Conservation (phyloP, 192 early-diverging fungal species). For the Coemansia reversa region DNA sequence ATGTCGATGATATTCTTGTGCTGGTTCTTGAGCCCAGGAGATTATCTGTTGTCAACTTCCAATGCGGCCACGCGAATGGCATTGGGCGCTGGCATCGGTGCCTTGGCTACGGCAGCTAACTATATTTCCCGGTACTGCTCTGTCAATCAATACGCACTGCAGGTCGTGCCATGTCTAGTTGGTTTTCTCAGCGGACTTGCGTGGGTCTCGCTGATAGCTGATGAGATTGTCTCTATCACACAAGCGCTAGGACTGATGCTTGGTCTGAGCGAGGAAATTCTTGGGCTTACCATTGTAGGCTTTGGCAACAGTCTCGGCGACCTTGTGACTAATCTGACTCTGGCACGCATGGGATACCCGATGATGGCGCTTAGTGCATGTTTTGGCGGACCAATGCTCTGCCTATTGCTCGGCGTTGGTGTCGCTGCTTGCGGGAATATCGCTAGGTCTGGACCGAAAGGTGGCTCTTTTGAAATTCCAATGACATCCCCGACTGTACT, state of each 20-base stretch:
- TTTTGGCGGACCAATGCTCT: constrained; percentile 90
- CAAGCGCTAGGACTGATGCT: constrained; percentile 78
- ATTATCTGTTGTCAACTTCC: neutral
- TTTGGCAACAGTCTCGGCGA: constrained; percentile 86
- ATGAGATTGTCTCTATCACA: constrained; percentile 85
- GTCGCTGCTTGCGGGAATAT: constrained; percentile 68
- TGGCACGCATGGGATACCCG: constrained; percentile 88
- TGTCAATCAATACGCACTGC: constrained; percentile 17
- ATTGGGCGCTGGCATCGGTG: constrained; percentile 4
- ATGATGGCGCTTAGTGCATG: constrained; percentile 95
- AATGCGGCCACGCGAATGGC: neutral
- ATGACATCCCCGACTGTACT: constrained; percentile 65
- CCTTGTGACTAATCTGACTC: constrained; percentile 88
- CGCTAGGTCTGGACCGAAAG: constrained; percentile 32
- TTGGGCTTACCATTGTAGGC: constrained; percentile 83
- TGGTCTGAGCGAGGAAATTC: constrained; percentile 75
- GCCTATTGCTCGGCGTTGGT: constrained; percentile 83
- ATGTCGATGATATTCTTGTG: constrained; percentile 28
- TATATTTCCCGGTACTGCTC: constrained; percentile 5
- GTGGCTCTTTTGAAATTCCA: constrained; percentile 57
- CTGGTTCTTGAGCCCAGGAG: constrained; percentile 11
- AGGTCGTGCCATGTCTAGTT: constrained; percentile 54
- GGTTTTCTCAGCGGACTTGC: constrained; percentile 78
- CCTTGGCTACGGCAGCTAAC: constrained; percentile 18
- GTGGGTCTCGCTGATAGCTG: constrained; percentile 88